Base-by-base conservation (phyloP, 352 stramenopile genomes). In the Pythium rhizo-oryzae region DNA sequence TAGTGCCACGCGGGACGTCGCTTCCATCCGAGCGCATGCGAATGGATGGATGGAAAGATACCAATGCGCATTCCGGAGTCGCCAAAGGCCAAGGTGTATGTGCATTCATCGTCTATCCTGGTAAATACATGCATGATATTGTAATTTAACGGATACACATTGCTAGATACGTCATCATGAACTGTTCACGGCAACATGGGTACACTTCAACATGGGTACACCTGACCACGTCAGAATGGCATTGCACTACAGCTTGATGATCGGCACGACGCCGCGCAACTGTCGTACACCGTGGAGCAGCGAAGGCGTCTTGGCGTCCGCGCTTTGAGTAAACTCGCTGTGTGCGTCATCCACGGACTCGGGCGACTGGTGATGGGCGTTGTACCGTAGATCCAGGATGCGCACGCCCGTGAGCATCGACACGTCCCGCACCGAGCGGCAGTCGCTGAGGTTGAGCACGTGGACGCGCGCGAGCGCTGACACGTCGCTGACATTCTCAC, bases 371-470 rank as follows among this genome's bases (percentile, higher is more conserved):
- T 56, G 46, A 12, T 41, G 58, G 3, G 65, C 71, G 68, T 89
- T 91, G 74, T 84, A 90, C 43, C 83, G 81, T 37, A 93, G 59
- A 62, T 90, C 78, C 19, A 92, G 59, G 39, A 83, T 76, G 5
- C 83, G 79, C 16, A 91, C 83, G 23, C 78, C 70, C 0, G 66
- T 76, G n/a, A 91, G 79, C 80, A 84, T 85, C 9, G 70, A 71
- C 16, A 90, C 70, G 57, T 89, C 75, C 4, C 59, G 73, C 8
- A 92, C 56, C 35, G 75, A 75, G 9, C 59, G 67, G 67, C 84
- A 92, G 68, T 89, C 75, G 58, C 80, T 89, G 21, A 92, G 50
- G 43, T 88, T 92, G 63, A 90, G 75, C 47, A 84, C 73, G 54
- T 87, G 78, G 35, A 89, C 84, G 25, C 67, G 57, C 9, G 62